Base-by-base conservation (phyloP, 2,329 filamentous ascomycete genomes). In the Venturia aucupariae region DNA sequence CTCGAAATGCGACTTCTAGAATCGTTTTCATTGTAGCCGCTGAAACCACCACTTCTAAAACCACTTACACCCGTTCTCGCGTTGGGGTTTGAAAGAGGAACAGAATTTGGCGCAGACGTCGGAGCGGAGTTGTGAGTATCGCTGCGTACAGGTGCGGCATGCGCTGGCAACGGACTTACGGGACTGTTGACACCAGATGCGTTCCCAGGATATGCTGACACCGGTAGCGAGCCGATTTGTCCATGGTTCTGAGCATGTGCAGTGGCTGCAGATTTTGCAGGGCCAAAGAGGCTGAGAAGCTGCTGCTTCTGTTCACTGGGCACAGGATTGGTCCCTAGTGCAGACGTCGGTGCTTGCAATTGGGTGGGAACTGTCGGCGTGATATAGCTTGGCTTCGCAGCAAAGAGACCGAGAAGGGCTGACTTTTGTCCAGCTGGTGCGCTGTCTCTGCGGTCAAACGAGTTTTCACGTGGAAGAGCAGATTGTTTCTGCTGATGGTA, bases 141-240 rank as follows among this genome's bases (percentile, higher is more conserved):
- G 63, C 54, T 69, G 66, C 41, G 69, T 72, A 7, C 69, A 68
- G 59, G 70, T 71, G 51, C 51, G 3, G 27, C 51, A 22, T 57
- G 51, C n/a, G 68, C 67, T 5, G 71, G 73, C 4, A 76, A 65
- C 7, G 75, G 75, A 62, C 72, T 74, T 4, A 76, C 74, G 0
- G 75, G 75, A 65, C 74, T 76, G 35, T 73, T 72, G 22, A 57
- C 51, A 11, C 51, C 30, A n/a, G 51, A 57, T 35, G 30, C 27
- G 30, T 35, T 35, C 8, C 24, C 41, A 35, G 44, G 41, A 17
- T n/a, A 35, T 8, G 51, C 51, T 3, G 51, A 57, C 24, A 57
- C 24, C n/a, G 51, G 27, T 35, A 13, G 27, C 6, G 51, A 57
- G 27, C 51, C 51, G 51, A 57, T 19, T 4, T 57, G 51, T 57